Percentiles rank a stretch among this genome's conserved stretches.
Evolutionary conservation across 208 protist genomes (phyloP).

Genomic region (Cochliopodium minus): DNA sequence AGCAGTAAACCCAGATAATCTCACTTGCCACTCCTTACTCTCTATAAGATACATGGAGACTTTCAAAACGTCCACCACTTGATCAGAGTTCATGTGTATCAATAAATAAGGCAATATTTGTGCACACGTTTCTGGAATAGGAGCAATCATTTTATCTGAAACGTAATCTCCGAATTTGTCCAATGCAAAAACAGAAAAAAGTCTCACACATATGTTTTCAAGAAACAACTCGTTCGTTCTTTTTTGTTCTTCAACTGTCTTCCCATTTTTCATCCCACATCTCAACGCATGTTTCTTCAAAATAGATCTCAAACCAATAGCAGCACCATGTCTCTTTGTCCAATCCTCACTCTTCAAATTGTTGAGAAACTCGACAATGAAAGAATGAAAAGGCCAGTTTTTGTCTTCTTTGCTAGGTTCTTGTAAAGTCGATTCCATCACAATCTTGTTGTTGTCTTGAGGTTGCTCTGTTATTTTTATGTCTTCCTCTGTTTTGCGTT

Average conservation of each 20-base stretch:
- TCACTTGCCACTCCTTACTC: slow-evolving; percentile 21
- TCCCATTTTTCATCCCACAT: not conserved
- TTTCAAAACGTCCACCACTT: slow-evolving; percentile 17
- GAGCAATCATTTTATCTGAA: slow-evolving; percentile 36
- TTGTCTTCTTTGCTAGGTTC: slow-evolving; percentile 14
- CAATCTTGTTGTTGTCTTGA: slow-evolving; percentile 21
- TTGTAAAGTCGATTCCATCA: slow-evolving; percentile 27
- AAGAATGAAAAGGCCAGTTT: slow-evolving; percentile 39
- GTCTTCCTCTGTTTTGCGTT: not conserved
- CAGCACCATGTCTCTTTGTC: slow-evolving; percentile 44
- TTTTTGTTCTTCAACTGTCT: slow-evolving; percentile 2
- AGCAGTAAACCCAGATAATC: slow-evolving; percentile 32
- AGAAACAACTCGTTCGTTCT: slow-evolving; percentile 27
- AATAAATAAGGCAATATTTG: slow-evolving; percentile 38
- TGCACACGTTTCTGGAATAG: slow-evolving; percentile 41
- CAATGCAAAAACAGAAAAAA: slow-evolving; percentile 41
- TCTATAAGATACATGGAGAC: slow-evolving; percentile 18
- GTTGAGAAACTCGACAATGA: slow-evolving; percentile 28
- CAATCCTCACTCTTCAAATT: slow-evolving; percentile 33
- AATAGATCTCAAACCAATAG: slow-evolving; percentile 39
- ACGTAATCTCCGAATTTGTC: slow-evolving; percentile 51
- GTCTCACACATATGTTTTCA: slow-evolving; percentile 35
- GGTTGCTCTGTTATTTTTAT: slow-evolving; percentile 20
- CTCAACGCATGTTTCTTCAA: slow-evolving; percentile 26
- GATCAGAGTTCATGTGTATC: slow-evolving; percentile 17